phyloP scores from a whole-genome alignment of 2,329 filamentous ascomycete genomes.

The Xylaria sp. region DNA sequence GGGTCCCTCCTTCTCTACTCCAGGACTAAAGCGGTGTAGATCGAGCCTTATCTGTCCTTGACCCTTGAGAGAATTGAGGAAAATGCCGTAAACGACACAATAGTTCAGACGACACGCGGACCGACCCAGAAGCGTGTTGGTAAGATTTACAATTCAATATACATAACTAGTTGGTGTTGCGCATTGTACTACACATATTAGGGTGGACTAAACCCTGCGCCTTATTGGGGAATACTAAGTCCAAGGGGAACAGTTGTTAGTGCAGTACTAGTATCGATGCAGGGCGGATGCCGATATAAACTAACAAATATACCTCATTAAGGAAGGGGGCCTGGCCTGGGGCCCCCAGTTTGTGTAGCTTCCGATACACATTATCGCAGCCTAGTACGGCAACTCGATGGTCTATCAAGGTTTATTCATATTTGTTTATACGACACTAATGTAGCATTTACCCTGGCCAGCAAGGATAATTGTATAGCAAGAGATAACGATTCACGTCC shows the following conservation, averaged over 20 bases:
- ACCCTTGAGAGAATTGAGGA: constrained; percentile 35
- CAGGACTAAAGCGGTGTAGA: constrained; percentile 31
- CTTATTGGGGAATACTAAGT: constrained; percentile 24
- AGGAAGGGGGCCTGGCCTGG: neutral
- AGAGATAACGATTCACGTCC: constrained; percentile 15
- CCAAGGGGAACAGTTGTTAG: constrained; percentile 20
- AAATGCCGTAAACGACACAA: constrained; percentile 12
- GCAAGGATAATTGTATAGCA: constrained; percentile 12
- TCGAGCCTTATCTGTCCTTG: constrained; percentile 32
- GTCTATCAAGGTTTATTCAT: constrained; percentile 14
- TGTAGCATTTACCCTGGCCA: constrained; percentile 3
- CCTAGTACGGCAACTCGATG: constrained; percentile 11
- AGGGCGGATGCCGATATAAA: constrained; percentile 2
- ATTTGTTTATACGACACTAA: constrained; percentile 20
- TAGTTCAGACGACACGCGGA: constrained; percentile 19
- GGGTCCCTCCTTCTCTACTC: neutral
- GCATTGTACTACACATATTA: neutral
- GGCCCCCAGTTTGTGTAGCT: neutral
- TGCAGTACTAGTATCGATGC: constrained; percentile 19
- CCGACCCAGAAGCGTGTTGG: constrained; percentile 24
- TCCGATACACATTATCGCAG: neutral
- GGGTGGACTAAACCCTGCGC: constrained; percentile 19
- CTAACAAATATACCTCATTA: constrained; percentile 15
- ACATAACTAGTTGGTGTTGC: constrained; percentile 24
- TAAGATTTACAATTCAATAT: constrained; percentile 28